These are phyloP conservation scores for Delitschia confertaspora DNA, from an alignment of 495 filamentous ascomycete species.

Conservation along the genomic window DNA sequence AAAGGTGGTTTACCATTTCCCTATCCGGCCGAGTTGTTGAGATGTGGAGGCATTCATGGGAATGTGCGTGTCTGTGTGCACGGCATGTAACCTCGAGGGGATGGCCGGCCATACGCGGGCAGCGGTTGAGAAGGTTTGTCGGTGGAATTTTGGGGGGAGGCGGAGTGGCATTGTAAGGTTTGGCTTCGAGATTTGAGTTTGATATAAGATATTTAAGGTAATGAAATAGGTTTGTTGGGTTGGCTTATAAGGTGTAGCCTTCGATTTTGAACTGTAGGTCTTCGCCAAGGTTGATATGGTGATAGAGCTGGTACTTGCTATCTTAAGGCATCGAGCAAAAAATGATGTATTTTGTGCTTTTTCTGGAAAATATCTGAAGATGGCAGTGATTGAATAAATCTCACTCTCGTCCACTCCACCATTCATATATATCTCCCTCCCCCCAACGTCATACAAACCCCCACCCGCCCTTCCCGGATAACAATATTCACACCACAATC, in stretches of 20 bases:
- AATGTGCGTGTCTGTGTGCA: neutral
- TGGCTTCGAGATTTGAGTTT: neutral
- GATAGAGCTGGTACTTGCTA: neutral
- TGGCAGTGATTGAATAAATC: too few species aligned
- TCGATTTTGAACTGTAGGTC: neutral
- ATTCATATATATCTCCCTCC: too few species aligned
- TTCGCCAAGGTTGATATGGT: neutral
- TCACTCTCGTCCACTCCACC: too few species aligned
- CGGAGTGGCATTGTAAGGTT: conserved; percentile 4
- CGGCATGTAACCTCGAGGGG: conserved; percentile 3
- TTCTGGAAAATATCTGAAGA: too few species aligned
- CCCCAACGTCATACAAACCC: too few species aligned
- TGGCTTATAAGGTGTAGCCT: neutral
- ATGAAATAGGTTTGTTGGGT: neutral
- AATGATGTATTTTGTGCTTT: too few species aligned
- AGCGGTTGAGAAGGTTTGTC: conserved; percentile 6
- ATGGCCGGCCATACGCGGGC: neutral
- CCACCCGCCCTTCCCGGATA: too few species aligned
- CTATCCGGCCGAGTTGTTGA: conserved; percentile 6
- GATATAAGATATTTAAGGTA: neutral
- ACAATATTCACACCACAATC: too few species aligned
- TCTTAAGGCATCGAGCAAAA: too few species aligned
- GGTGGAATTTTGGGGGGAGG: neutral
- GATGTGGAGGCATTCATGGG: neutral
- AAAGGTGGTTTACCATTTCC: conserved; percentile 11